Evolutionary conservation across 1,139 yeast genomes (phyloP).

Genomic region (Entelexis paramagnoliae): DNA sequence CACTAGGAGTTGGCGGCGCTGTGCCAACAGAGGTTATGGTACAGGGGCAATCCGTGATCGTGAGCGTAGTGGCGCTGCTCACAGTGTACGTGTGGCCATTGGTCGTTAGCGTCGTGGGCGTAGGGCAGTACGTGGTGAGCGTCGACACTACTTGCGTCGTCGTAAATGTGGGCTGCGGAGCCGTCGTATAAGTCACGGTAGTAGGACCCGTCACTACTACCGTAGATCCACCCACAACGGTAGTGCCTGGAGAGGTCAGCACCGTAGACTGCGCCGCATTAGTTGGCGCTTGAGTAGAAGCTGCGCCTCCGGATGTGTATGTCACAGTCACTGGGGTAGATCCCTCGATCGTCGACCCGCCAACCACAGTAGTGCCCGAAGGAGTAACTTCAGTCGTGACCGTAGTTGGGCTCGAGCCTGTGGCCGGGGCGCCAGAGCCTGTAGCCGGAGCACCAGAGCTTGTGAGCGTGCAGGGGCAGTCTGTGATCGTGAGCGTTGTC

Average conservation of each 20-base stretch:
- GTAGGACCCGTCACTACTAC: not conserved
- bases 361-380: not conserved
- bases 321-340: not conserved
- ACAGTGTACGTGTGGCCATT: slow-evolving; percentile 17
- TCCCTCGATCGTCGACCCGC: not conserved
- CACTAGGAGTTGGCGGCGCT: not conserved
- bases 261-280: not conserved
- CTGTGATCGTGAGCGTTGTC: slow-evolving; percentile 38
- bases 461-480: slow-evolving; percentile 41
- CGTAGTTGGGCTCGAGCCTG: not conserved
- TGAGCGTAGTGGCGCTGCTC: slow-evolving; percentile 14
- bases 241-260: not conserved
- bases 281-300: not conserved
- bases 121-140: slow-evolving; percentile 17
- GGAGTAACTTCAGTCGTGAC: not conserved
- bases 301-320: not conserved
- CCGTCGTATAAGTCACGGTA: not conserved
- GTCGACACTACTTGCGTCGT: slow-evolving; percentile 12
- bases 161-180: not conserved
- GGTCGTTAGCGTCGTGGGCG: slow-evolving; percentile 14
- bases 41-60: slow-evolving; percentile 20
- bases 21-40: slow-evolving; percentile 9
- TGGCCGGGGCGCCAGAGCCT: not conserved
- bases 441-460: not conserved
- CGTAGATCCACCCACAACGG: not conserved